Conservation (phyloP, 164 flowering plant genomes). For the Nelumbo lutea region DNA sequence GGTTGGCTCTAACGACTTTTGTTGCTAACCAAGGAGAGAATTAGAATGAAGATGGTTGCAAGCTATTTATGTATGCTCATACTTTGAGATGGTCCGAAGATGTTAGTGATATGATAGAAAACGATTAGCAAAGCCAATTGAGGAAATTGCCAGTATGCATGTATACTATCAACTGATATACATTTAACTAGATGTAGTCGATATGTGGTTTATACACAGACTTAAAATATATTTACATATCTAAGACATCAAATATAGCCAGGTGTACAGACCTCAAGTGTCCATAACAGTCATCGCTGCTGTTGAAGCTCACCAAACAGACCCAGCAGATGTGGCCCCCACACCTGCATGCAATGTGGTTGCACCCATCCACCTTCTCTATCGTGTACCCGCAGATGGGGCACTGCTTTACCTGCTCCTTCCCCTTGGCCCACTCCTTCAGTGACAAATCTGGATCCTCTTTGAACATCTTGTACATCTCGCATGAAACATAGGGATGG, state of each 20-base stretch:
- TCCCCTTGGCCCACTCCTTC: slow-evolving; percentile 56
- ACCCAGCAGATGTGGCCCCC: slow-evolving; percentile 73
- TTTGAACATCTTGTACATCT: slow-evolving; percentile 63
- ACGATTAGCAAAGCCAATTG: too few species aligned
- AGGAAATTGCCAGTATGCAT: too few species aligned
- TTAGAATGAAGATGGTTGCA: too few species aligned
- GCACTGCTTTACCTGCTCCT: slow-evolving; percentile 57
- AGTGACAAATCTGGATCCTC: slow-evolving; percentile 80
- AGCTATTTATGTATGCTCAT: too few species aligned
- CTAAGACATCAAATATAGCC: slow-evolving; percentile 16
- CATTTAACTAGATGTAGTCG: too few species aligned
- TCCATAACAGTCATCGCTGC: slow-evolving; percentile 49
- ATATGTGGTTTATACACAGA: too few species aligned
- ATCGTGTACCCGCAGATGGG: slow-evolving; percentile 49
- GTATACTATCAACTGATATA: too few species aligned
- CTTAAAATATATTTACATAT: too few species aligned
- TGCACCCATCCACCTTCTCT: slow-evolving; percentile 75
- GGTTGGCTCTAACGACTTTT: too few species aligned
- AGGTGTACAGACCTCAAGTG: slow-evolving; percentile 66
- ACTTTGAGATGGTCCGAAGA: too few species aligned
- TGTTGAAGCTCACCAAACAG: slow-evolving; percentile 37
- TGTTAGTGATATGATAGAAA: too few species aligned
- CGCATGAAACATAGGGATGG: slow-evolving; percentile 73
- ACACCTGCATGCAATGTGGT: slow-evolving; percentile 63
- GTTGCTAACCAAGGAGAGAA: too few species aligned